Evolutionary conservation across 352 stramenopile genomes (phyloP).

Genomic region (Pythium graminicola): DNA sequence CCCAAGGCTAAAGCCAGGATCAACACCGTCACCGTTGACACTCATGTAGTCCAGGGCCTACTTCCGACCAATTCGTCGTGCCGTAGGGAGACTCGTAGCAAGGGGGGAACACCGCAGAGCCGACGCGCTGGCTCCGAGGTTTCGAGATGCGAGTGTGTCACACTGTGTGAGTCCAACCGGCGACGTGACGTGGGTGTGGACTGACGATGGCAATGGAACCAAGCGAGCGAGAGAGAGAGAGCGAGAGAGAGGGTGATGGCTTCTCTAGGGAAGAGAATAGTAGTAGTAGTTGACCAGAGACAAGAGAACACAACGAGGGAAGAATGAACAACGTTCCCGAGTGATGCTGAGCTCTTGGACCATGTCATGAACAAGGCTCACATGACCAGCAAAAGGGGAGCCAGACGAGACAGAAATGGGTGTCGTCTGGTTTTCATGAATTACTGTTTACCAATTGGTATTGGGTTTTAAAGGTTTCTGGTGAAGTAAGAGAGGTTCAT

Average conservation of each 20-base stretch:
- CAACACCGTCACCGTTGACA: conserved; percentile 10
- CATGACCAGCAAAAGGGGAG: no score
- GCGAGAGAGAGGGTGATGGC: not conserved
- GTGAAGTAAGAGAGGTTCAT: not conserved
- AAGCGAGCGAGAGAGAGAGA: not conserved
- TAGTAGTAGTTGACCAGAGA: no score
- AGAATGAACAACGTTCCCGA: no score
- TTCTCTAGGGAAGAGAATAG: not conserved
- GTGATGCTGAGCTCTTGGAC: no score
- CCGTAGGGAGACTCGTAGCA: not conserved
- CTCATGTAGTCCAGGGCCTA: no score
- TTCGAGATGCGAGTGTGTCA: not conserved
- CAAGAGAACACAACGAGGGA: no score
- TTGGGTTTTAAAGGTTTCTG: not conserved
- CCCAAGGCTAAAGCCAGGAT: conserved; percentile 16
- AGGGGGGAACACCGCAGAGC: no score
- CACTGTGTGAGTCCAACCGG: not conserved
- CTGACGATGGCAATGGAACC: not conserved
- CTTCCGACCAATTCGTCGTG: no score
- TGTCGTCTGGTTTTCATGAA: no score
- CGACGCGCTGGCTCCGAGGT: not conserved
- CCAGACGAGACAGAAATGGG: no score
- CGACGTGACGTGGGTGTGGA: not conserved
- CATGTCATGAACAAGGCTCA: no score
- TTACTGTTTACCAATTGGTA: no score